A percentile compares a stretch with the other conserved stretches of the same genome.
Conservation (phyloP, 768 basidiomycete species). For the Symmetrospora coprosmae region DNA sequence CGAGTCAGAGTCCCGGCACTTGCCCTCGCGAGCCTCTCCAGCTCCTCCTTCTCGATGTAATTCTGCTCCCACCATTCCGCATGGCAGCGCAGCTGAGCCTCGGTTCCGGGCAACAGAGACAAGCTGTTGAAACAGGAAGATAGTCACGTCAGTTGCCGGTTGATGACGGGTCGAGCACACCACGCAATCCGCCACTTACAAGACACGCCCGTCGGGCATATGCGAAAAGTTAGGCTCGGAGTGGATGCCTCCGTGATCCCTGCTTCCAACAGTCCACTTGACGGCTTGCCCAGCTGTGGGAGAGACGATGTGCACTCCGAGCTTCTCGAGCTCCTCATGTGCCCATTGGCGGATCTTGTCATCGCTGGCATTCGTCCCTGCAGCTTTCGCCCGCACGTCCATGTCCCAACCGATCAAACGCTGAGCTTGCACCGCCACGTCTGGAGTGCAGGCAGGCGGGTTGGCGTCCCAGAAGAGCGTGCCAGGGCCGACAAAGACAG, state of each 20-base stretch:
- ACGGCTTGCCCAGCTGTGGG: neutral
- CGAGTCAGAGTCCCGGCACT: too few relatives aligned
- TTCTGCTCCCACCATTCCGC: neutral
- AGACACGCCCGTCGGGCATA: conserved; percentile 5
- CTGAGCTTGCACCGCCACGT: neutral
- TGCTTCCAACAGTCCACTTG: neutral
- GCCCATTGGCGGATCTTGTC: neutral
- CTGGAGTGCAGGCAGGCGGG: neutral
- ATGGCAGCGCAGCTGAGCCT: neutral
- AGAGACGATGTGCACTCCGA: neutral
- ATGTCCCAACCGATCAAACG: neutral
- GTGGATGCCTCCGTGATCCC: neutral
- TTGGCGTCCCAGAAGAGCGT: conserved; percentile 1
- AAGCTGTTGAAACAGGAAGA: too few relatives aligned
- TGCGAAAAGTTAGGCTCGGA: conserved; percentile 9
- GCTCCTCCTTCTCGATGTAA: neutral
- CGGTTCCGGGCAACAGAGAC: conserved; percentile 4
- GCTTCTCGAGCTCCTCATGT: neutral
- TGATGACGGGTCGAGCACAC: neutral
- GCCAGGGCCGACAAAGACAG: neutral
- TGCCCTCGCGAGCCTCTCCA: too few relatives aligned
- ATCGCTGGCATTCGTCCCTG: neutral
- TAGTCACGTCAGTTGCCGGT: neutral
- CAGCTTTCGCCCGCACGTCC: neutral
- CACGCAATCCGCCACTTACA: neutral